These are phyloP conservation scores for Brettanomyces bruxellensis DNA, from an alignment of 805 yeast species.

Conservation along the genomic window DNA sequence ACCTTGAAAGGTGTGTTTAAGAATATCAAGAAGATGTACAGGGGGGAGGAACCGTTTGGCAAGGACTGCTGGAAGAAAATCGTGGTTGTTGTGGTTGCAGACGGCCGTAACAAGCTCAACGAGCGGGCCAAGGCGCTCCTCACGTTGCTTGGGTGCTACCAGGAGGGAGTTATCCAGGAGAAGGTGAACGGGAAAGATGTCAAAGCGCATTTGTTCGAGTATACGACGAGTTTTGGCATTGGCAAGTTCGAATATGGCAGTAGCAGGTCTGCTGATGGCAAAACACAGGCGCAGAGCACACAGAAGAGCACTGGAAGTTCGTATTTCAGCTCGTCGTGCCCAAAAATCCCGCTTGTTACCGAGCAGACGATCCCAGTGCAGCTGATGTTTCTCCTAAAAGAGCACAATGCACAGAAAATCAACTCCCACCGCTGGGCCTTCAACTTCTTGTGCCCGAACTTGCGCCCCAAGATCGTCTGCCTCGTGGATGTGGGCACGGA, in stretches of 20 bases:
- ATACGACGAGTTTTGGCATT: conserved; percentile 84
- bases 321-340: conserved; percentile 7
- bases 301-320: too few species aligned
- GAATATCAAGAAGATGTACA: conserved; percentile 67
- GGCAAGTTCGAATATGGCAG: conserved; percentile 21
- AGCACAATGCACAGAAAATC: conserved; percentile 80
- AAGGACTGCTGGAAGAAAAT: conserved; percentile 89
- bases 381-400: conserved; percentile 79
- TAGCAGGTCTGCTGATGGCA: conserved; percentile 22
- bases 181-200: conserved; percentile 76
- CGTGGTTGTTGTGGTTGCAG: conserved; percentile 81
- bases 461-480: conserved; percentile 75
- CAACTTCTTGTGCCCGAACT: conserved; percentile 76
- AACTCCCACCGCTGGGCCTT: conserved; percentile 96
- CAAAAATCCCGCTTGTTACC: conserved; percentile 54
- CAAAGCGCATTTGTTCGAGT: conserved; percentile 84
- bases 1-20: conserved; percentile 87
- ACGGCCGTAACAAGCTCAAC: conserved; percentile 80
- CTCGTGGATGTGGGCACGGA: conserved; percentile 91
- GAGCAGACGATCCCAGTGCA: conserved; percentile 71
- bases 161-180: conserved; percentile 90
- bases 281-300: conserved; percentile 26
- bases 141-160: conserved; percentile 82
- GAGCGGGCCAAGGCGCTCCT: conserved; percentile 70
- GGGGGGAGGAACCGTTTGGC: conserved; percentile 69